Conservation (phyloP, 225 moss, liverwort and hornwort genomes). For the Rhytidiadelphus loreus region DNA sequence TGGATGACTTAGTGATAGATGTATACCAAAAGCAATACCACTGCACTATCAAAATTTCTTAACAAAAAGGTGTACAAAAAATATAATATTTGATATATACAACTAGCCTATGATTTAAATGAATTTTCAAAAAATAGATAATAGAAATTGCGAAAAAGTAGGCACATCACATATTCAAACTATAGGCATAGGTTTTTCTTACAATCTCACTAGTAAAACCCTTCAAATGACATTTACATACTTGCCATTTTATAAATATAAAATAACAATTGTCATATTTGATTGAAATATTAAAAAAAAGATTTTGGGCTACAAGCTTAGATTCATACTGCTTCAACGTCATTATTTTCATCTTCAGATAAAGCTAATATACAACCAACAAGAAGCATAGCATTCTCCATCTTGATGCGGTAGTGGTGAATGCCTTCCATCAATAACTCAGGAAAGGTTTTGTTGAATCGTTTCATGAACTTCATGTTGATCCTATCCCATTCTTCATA, state of each 20-base stretch:
- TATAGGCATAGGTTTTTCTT: neutral
- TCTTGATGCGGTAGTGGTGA: conserved; percentile 17
- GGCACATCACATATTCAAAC: neutral
- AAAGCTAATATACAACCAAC: neutral
- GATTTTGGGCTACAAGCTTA: neutral
- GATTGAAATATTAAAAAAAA: neutral
- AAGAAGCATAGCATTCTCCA: conserved; percentile 22
- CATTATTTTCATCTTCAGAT: neutral
- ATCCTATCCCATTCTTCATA: conserved; percentile 30
- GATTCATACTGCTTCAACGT: neutral
- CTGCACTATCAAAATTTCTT: neutral
- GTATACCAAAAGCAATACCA: neutral
- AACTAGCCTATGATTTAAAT: neutral
- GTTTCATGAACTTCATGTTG: neutral
- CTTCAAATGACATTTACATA: neutral
- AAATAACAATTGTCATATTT: neutral
- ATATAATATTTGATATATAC: neutral
- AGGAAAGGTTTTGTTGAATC: conserved; percentile 4
- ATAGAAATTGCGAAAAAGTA: neutral
- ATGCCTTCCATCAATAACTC: conserved; percentile 28
- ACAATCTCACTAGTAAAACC: neutral
- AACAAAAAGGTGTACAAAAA: neutral
- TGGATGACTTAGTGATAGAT: neutral
- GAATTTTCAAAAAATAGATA: neutral
- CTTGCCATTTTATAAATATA: neutral